Percentiles rank a stretch among this genome's conserved stretches.
phyloP scores from a whole-genome alignment of 257 asterid species.

The Eucommia ulmoides region DNA sequence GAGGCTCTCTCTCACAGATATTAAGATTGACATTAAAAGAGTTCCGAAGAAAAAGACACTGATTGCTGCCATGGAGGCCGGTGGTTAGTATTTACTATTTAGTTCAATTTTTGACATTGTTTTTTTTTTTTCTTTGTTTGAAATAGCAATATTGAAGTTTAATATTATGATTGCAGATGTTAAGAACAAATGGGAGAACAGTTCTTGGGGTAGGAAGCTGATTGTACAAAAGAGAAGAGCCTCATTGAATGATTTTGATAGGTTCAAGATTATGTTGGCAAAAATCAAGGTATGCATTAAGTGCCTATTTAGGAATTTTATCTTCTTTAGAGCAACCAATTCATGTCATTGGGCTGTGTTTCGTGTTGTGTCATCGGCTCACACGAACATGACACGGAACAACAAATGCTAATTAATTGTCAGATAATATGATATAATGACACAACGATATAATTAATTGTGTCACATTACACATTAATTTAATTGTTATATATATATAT shows the following conservation, averaged over 20 bases:
- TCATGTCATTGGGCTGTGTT: too few species aligned
- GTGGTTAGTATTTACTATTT: conserved; percentile 41
- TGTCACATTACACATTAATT: too few species aligned
- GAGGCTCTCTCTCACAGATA: conserved; percentile 84
- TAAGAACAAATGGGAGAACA: conserved; percentile 76
- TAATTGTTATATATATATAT: too few species aligned
- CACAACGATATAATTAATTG: too few species aligned
- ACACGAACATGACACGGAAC: too few species aligned
- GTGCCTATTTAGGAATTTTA: too few species aligned
- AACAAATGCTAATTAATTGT: too few species aligned
- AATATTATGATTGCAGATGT: conserved; percentile 40
- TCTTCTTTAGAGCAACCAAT: too few species aligned
- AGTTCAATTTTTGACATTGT: background rate
- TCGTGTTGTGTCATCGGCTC: too few species aligned
- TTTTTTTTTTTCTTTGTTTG: background rate
- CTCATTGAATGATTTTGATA: conserved; percentile 62
- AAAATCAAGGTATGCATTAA: conserved; percentile 78
- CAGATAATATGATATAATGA: too few species aligned
- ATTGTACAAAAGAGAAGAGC: conserved; percentile 90
- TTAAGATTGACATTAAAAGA: too few species aligned
- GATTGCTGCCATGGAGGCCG: conserved; percentile 92
- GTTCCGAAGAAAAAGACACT: conserved; percentile 77
- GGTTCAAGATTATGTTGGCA: conserved; percentile 83
- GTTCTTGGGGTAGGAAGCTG: conserved; percentile 95
- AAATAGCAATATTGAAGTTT: background rate